phyloP scores from a whole-genome alignment of 192 early-diverging fungal species.

The Podila verticillata region DNA sequence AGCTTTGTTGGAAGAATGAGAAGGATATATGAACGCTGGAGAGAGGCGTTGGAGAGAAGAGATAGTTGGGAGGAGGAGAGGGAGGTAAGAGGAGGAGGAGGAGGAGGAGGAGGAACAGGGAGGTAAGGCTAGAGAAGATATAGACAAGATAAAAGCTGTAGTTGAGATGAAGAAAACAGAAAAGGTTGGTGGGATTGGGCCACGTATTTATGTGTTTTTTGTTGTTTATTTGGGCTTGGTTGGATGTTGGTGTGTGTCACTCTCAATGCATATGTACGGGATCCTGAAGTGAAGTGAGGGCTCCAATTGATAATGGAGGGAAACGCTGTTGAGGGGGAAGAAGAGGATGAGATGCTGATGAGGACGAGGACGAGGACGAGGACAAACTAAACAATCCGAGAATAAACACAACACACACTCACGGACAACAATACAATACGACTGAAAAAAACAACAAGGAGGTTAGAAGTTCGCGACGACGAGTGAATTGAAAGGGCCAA shows the following conservation, averaged over 20 bases:
- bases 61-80: constrained; percentile 2
- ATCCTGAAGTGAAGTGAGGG: not conserved
- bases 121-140: constrained; percentile 4
- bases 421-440: no score
- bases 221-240: not conserved
- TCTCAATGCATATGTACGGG: not conserved
- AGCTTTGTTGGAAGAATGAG: not conserved
- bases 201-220: constrained; percentile 10
- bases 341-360: not conserved
- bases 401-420: no score
- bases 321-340: not conserved
- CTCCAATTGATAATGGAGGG: not conserved
- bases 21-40: not conserved
- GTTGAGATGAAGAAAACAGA: not conserved
- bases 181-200: not conserved
- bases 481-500: no score
- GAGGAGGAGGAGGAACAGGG: constrained; percentile 1
- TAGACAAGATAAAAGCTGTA: not conserved
- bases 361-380: not conserved
- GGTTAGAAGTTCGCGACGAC: not conserved
- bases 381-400: not conserved
- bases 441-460: constrained; percentile 6
- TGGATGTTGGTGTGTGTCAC: not conserved
- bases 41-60: not conserved
- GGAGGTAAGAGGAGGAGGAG: not conserved